Base-by-base conservation (phyloP, 2,329 filamentous ascomycete species). In the Penicillium sp. region DNA sequence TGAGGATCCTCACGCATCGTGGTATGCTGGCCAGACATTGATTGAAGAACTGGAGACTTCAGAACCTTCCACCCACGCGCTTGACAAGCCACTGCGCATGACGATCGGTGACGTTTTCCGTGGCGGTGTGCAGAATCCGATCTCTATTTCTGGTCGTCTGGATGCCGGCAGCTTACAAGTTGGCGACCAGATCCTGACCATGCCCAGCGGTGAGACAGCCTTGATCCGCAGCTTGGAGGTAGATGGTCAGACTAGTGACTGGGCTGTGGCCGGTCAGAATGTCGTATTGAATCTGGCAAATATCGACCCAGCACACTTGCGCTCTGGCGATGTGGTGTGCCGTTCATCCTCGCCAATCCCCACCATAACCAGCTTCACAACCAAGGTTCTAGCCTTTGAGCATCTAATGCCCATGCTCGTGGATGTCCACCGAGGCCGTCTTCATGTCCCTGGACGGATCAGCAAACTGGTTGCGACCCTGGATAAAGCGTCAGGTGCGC, bases 261-360 rank as follows among this genome's bases (percentile, higher is more conserved):
- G 92, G 91, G 91, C 90, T 0, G 92, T 97, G 14, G 93, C 93
- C 1, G 93, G 93, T 1, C 91, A 98, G 69, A 96, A 95, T 58
- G 86, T 90, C 16, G 88, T 87, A 0, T 78, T 99, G n/a, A 89
- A 96, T 63, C 82, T 99, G 48, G 82, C 86, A 9, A 89, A 93
- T 63, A 91, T 97, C 69, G 93, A 98, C 66, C 84, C 90, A 0
- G 84, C 90, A 16, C 89, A 97, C 67, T 83, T 99, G 10, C 85
- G 86, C 46, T 83, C 90, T 8, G 95, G 95, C 21, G 93, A 98
- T 69, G 89, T 98, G 19, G 77, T 96, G n/a, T 96, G 92, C 75
- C 82, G 85, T 48, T 82, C 86, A 0, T 80, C 82, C 1, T 77
- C 83, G 1, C 88, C 91, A 0, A 87, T 96, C 33, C 76, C 80